These are phyloP conservation scores for Vanilla planifolia DNA, from an alignment of 106 monocot genomes.

Conservation along the genomic window DNA sequence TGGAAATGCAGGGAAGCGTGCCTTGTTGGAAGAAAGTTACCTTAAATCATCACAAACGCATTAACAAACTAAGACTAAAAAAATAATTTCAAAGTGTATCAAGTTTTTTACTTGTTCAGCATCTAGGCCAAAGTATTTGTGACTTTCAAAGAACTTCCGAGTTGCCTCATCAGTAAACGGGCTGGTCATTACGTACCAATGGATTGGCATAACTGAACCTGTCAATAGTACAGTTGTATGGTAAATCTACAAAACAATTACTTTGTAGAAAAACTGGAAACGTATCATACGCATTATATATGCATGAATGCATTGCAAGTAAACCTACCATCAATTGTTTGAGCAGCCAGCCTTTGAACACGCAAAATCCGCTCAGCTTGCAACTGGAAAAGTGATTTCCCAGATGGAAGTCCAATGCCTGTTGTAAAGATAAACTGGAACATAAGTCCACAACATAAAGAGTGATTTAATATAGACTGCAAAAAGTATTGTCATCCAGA, in stretches of 20 bases:
- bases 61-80: constrained; percentile 5
- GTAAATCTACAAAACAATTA: neutral
- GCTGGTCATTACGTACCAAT: constrained; percentile 99
- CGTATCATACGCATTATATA: no score
- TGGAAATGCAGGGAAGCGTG: constrained; percentile 89
- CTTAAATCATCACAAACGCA: constrained; percentile 29
- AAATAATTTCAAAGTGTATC: neutral
- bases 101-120: constrained; percentile 64
- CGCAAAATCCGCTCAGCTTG: constrained; percentile 93
- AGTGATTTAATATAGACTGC: no score
- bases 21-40: constrained; percentile 99
- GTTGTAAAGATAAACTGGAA: constrained; percentile 11
- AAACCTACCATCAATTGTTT: constrained; percentile 62
- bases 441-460: neutral
- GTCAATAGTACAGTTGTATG: constrained; percentile 7
- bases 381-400: constrained; percentile 94
- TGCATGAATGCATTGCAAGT: neutral
- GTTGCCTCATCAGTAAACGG: constrained; percentile 94
- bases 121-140: constrained; percentile 94
- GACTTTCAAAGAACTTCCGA: constrained; percentile 84
- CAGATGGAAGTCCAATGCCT: constrained; percentile 98
- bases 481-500: no score
- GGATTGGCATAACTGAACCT: constrained; percentile 55
- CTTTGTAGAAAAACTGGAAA: neutral
- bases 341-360: constrained; percentile 87